phyloP scores from a whole-genome alignment of 1,139 yeast genomes.

The Saccharomycopsis hybrid region DNA sequence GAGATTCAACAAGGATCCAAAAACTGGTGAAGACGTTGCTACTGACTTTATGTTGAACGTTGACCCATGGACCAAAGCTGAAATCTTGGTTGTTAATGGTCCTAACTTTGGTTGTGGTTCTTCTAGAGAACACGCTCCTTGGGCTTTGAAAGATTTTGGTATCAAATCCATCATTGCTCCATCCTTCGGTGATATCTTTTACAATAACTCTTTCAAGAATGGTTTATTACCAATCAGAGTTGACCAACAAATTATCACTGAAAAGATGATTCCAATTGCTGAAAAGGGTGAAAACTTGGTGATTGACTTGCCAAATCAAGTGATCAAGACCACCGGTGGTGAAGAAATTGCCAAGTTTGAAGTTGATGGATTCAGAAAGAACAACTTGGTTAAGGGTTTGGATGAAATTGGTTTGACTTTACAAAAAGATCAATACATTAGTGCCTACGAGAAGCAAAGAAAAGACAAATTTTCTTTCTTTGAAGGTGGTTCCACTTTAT shows the following conservation, averaged over 20 bases:
- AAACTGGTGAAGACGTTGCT: constrained; percentile 57
- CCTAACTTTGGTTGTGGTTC: constrained; percentile 99
- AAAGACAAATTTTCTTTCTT: constrained; percentile 78
- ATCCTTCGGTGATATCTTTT: constrained; percentile 95
- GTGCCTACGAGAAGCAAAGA: constrained; percentile 69
- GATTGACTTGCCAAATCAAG: constrained; percentile 81
- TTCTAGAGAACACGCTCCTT: constrained; percentile 98
- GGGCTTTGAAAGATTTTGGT: constrained; percentile 98
- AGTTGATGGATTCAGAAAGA: constrained; percentile 86
- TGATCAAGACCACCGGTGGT: constrained; percentile 63
- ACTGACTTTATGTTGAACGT: constrained; percentile 87
- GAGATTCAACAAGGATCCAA: constrained; percentile 60
- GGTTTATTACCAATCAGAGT: constrained; percentile 88
- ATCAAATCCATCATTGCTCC: constrained; percentile 95
- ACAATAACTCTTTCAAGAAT: constrained; percentile 93
- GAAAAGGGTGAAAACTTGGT: constrained; percentile 60
- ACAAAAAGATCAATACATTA: constrained; percentile 76
- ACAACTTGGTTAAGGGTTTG: constrained; percentile 87
- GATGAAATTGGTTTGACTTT: constrained; percentile 96
- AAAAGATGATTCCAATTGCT: constrained; percentile 75
- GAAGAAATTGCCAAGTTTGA: constrained; percentile 78
- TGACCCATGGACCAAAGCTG: constrained; percentile 72
- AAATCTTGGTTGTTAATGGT: constrained; percentile 86
- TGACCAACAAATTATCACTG: constrained; percentile 63
- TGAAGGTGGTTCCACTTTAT: constrained; percentile 64